Evolutionary conservation across 176 grass and related monocot species (phyloP).

Genomic region (maize (Zea mays)): Zm-B73-REFERENCE-NAM-5.0 NC_050104.1:20966501-20967000

Average conservation of each 20-base stretch:
- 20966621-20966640: slow-evolving; percentile 9
- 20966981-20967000: not conserved
- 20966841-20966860: slow-evolving; percentile 98
- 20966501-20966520: slow-evolving; percentile 18
- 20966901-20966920: not conserved
- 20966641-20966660: slow-evolving; percentile 25
- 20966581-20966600: slow-evolving; percentile 99
- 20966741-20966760: slow-evolving; percentile 99
- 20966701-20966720: not conserved
- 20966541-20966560: slow-evolving; percentile 75
- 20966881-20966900: not conserved
- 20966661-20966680: not conserved
- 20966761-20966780: slow-evolving; percentile 93
- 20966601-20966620: slow-evolving; percentile 73
- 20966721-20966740: slow-evolving; percentile 90
- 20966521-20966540: slow-evolving; percentile 40
- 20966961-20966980: slow-evolving; percentile 6
- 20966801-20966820: slow-evolving; percentile 98
- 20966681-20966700: not conserved
- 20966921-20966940: not conserved
- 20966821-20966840: slow-evolving; percentile 90
- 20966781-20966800: slow-evolving; percentile 98
- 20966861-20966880: slow-evolving; percentile 19
- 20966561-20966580: slow-evolving; percentile 85
- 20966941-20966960: not conserved